A percentile compares a stretch with the other conserved stretches of the same genome.
phyloP scores from a whole-genome alignment of 169 alveolate species.

The Theileria parva region DNA sequence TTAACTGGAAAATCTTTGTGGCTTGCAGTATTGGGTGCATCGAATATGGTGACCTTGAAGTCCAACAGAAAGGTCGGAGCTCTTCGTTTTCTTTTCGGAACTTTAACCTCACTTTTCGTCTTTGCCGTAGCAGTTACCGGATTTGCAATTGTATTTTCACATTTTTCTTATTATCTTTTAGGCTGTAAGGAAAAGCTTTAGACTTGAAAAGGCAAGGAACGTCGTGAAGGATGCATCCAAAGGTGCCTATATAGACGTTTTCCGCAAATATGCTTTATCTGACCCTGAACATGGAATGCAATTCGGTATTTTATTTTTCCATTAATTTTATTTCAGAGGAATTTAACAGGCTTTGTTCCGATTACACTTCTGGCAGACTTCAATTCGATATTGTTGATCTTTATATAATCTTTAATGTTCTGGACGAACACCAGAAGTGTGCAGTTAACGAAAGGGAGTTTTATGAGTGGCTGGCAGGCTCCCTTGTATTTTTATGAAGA shows the following conservation, averaged over 20 bases:
- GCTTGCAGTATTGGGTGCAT: constrained; percentile 79
- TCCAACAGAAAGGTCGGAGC: constrained; percentile 29
- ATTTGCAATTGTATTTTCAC: constrained; percentile 72
- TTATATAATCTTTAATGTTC: constrained; percentile 84
- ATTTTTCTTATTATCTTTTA: neutral
- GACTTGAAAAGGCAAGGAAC: constrained; percentile 84
- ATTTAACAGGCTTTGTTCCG: constrained; percentile 87
- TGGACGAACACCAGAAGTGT: constrained; percentile 88
- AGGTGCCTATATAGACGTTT: constrained; percentile 84
- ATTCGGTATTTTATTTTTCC: constrained; percentile 55
- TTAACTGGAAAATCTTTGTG: constrained; percentile 86
- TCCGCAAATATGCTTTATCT: constrained; percentile 84
- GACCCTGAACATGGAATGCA: constrained; percentile 91
- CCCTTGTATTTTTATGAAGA: constrained; percentile 51
- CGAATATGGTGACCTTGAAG: constrained; percentile 50
- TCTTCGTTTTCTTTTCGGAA: constrained; percentile 46
- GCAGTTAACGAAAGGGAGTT: constrained; percentile 89
- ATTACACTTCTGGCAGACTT: constrained; percentile 83
- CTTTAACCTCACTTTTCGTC: constrained; percentile 67
- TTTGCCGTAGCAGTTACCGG: constrained; percentile 83
- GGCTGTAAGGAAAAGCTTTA: constrained; percentile 83
- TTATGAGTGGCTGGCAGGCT: constrained; percentile 86
- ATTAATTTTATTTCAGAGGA: constrained; percentile 68
- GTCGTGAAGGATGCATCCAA: constrained; percentile 77
- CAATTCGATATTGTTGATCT: constrained; percentile 86